Conservation (phyloP, 768 basidiomycete genomes). For the Pisolithus orientalis region DNA sequence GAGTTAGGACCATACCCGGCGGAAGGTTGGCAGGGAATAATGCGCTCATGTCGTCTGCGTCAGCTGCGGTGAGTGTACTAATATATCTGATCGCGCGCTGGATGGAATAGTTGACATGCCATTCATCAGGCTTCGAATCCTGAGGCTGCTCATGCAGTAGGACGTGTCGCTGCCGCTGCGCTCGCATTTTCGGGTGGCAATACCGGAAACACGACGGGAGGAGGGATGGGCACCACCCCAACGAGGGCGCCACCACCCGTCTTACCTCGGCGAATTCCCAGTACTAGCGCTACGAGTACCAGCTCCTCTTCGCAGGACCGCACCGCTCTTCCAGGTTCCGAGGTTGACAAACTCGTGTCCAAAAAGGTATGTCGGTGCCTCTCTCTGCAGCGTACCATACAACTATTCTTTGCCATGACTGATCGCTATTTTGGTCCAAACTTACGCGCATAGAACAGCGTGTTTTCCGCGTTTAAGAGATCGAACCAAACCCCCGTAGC, state of each 20-base stretch:
- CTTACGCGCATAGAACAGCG: slow-evolving; percentile 8
- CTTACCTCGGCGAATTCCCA: slow-evolving; percentile 12
- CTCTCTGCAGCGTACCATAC: slow-evolving; percentile 21
- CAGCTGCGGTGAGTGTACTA: slow-evolving; percentile 25
- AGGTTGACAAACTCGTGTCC: slow-evolving; percentile 22
- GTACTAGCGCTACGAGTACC: slow-evolving; percentile 13
- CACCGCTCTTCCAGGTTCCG: slow-evolving; percentile 9
- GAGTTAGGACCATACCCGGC: slow-evolving; percentile 31
- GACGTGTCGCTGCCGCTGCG: slow-evolving; percentile 54
- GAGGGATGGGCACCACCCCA: neutral
- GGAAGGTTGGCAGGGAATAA: slow-evolving; percentile 11
- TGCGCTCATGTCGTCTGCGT: slow-evolving; percentile 22
- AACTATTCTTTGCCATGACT: neutral
- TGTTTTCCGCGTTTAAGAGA: slow-evolving; percentile 19
- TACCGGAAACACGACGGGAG: neutral
- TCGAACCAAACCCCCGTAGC: slow-evolving; percentile 37
- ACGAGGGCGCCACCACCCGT: slow-evolving; percentile 7
- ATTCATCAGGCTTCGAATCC: slow-evolving; percentile 31
- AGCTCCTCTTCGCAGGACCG: slow-evolving; percentile 17
- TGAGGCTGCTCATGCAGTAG: slow-evolving; percentile 37
- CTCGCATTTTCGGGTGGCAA: slow-evolving; percentile 31
- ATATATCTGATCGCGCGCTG: neutral
- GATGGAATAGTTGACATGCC: neutral
- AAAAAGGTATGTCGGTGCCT: slow-evolving; percentile 23
- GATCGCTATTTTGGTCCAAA: neutral